Percentiles rank a stretch among this genome's conserved stretches.
Conservation (phyloP, 495 filamentous ascomycete species). For the Poronia punctata region DNA sequence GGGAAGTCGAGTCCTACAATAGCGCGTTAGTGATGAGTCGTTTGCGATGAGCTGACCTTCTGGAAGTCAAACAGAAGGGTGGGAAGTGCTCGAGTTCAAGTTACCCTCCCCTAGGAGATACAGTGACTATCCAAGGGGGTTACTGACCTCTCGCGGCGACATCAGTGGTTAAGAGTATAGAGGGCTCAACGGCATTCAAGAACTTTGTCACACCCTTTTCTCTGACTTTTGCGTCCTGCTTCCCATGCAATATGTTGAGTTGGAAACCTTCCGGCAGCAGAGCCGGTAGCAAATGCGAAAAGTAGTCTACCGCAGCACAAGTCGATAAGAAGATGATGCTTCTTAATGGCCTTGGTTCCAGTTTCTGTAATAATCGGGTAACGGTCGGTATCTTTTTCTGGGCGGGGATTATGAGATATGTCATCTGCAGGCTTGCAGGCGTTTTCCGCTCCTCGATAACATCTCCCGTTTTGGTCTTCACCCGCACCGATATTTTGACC, state of each 20-base stretch:
- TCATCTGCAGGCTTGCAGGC: slow-evolving; percentile 84
- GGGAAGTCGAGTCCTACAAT: slow-evolving; percentile 91
- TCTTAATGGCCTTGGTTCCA: slow-evolving; percentile 69
- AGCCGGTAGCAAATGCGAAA: slow-evolving; percentile 63
- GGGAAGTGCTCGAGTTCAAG: no score
- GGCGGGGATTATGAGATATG: slow-evolving; percentile 68
- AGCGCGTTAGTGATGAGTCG: slow-evolving; percentile 36
- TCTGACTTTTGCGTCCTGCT: slow-evolving; percentile 71
- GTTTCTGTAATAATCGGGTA: slow-evolving; percentile 57
- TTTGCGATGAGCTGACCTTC: neutral
- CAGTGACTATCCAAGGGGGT: neutral
- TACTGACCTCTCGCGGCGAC: slow-evolving; percentile 40
- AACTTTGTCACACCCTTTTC: slow-evolving; percentile 78
- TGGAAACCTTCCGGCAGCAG: slow-evolving; percentile 57
- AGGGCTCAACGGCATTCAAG: slow-evolving; percentile 56
- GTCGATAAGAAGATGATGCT: slow-evolving; percentile 93
- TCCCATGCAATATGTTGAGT: slow-evolving; percentile 80
- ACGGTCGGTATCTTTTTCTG: slow-evolving; percentile 71
- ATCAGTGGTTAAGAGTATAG: slow-evolving; percentile 81
- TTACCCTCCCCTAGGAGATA: no score
- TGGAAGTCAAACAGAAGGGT: no score
- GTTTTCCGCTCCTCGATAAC: slow-evolving; percentile 78
- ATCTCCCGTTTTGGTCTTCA: slow-evolving; percentile 58
- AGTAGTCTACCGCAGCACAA: slow-evolving; percentile 93
- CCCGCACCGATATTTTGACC: slow-evolving; percentile 86